phyloP scores from a whole-genome alignment of 164 flowering plant species.

The Nymphaea colorata region DNA sequence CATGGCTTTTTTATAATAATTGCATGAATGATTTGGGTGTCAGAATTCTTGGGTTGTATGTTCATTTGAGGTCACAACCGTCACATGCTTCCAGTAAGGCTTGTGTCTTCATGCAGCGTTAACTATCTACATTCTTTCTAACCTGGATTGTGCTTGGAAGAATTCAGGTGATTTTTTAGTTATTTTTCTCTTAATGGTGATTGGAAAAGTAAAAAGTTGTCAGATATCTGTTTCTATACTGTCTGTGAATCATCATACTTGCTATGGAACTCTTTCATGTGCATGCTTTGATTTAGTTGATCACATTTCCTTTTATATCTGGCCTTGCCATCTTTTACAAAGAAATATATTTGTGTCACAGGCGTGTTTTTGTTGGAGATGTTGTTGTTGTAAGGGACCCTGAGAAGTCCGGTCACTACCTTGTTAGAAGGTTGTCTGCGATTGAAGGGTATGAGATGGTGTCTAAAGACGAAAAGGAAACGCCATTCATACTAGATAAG shows the following conservation, averaged over 20 bases:
- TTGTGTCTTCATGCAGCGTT: too few relatives aligned
- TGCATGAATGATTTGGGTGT: too few relatives aligned
- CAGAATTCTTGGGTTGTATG: too few relatives aligned
- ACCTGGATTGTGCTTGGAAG: too few relatives aligned
- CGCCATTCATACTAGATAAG: conserved; percentile 76
- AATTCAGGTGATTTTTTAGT: too few relatives aligned
- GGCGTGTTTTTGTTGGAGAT: conserved; percentile 85
- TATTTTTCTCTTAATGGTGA: background rate
- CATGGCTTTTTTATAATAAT: too few relatives aligned
- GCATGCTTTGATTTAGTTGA: background rate
- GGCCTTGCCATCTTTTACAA: background rate
- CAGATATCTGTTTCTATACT: background rate
- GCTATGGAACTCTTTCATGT: background rate
- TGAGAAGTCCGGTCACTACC: conserved; percentile 32
- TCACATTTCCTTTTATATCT: background rate
- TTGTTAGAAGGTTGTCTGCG: conserved; percentile 92
- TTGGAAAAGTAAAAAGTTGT: background rate
- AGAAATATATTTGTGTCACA: conserved; percentile 14
- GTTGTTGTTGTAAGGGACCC: conserved; percentile 87
- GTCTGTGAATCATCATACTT: background rate
- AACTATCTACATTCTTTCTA: too few relatives aligned
- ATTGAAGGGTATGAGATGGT: conserved; percentile 86
- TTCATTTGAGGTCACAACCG: too few relatives aligned
- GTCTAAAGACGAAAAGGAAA: conserved; percentile 74
- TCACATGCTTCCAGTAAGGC: too few relatives aligned